These are phyloP conservation scores for Aspergillus costaricaensis DNA, from an alignment of 2,329 filamentous ascomycete genomes.

Conservation along the genomic window DNA sequence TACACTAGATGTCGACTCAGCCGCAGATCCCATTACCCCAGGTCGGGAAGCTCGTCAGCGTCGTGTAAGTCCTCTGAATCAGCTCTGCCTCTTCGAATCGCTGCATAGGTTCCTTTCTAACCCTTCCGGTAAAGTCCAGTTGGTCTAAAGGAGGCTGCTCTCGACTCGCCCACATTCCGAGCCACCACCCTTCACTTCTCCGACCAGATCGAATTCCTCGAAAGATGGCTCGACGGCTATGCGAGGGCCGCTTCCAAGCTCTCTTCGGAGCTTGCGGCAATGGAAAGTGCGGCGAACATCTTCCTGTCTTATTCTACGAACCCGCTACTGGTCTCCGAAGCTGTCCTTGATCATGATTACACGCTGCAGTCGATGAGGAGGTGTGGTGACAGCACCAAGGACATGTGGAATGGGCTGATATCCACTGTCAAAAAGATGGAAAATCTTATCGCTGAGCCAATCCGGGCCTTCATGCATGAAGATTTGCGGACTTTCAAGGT, in stretches of 20 bases:
- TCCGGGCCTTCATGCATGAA: slow-evolving; percentile 72
- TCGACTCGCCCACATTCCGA: slow-evolving; percentile 95
- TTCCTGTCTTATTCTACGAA: slow-evolving; percentile 78
- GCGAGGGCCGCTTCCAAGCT: slow-evolving; percentile 64
- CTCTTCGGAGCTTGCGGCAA: slow-evolving; percentile 64
- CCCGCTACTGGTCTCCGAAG: slow-evolving; percentile 72
- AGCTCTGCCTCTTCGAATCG: background rate
- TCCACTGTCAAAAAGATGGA: slow-evolving; percentile 77
- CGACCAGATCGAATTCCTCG: slow-evolving; percentile 87
- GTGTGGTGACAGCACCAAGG: slow-evolving; percentile 80
- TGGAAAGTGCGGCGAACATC: slow-evolving; percentile 77
- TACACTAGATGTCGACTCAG: slow-evolving; percentile 45
- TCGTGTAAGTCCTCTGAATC: slow-evolving; percentile 40
- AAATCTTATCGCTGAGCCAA: slow-evolving; percentile 73
- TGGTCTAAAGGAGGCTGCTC: slow-evolving; percentile 86
- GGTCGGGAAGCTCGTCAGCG: slow-evolving; percentile 49
- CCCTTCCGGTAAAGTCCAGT: slow-evolving; percentile 62
- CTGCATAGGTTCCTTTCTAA: slow-evolving; percentile 17
- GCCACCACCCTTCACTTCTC: slow-evolving; percentile 82
- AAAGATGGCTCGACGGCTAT: slow-evolving; percentile 84
- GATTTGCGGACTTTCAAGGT: slow-evolving; percentile 82
- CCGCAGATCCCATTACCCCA: slow-evolving; percentile 40
- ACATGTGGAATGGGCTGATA: slow-evolving; percentile 81
- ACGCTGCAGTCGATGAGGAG: slow-evolving; percentile 82
- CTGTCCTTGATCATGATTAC: slow-evolving; percentile 91